A percentile compares a stretch with the other conserved stretches of the same genome.
phyloP scores from a whole-genome alignment of 306 rosid genomes.

The Castanea sativa region DNA sequence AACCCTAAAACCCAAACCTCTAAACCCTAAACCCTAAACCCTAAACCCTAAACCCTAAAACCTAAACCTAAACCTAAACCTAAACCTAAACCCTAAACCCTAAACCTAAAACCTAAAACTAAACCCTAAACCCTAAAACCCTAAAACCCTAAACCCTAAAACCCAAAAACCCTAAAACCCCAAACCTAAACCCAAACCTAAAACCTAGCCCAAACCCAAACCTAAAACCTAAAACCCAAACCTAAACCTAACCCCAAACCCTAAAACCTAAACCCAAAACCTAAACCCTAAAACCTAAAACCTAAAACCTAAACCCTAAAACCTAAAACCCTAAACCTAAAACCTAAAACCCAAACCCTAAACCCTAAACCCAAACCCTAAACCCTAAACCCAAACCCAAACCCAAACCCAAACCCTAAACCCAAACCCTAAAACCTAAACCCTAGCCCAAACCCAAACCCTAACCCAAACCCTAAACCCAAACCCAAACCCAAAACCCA shows the following conservation, averaged over 20 bases:
- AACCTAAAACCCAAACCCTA: constrained; percentile 7
- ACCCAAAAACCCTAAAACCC: background rate
- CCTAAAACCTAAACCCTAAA: constrained; percentile 6
- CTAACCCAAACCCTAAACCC: constrained; percentile 12
- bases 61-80: constrained; percentile 1
- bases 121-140: constrained; percentile 9
- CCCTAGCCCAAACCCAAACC: constrained; percentile 18
- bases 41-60: constrained; percentile 8
- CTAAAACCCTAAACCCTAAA: constrained; percentile 1
- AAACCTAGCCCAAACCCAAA: too few relatives aligned
- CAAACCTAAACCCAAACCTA: background rate
- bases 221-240: constrained; percentile 11
- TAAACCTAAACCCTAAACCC: constrained; percentile 4
- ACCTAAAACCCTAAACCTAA: constrained; percentile 9
- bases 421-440: background rate
- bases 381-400: background rate
- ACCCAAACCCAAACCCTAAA: background rate
- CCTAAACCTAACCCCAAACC: constrained; percentile 10
- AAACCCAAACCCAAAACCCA: constrained; percentile 7
- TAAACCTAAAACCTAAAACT: constrained; percentile 3
- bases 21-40: too few relatives aligned
- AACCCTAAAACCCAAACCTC: constrained; percentile 11
- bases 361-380: constrained; percentile 12
- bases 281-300: background rate
- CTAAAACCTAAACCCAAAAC: background rate